Evolutionary conservation across 345 rosid genomes (phyloP), one percentile per base, ranked within the genome.

Genomic region (Zanthoxylum bungeanum): DNA sequence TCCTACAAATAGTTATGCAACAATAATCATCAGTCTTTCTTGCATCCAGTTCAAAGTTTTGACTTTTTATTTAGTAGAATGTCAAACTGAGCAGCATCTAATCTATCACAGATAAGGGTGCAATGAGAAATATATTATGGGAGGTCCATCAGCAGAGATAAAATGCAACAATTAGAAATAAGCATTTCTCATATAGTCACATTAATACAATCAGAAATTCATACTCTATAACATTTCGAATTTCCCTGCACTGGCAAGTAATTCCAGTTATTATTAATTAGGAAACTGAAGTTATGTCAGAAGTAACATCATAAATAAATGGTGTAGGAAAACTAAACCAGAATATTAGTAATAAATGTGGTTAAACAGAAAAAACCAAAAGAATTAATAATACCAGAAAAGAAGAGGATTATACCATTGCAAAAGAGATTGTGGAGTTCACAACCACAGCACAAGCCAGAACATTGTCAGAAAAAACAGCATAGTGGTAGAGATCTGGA

Each of bases 381-480:
- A n/a, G 7, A 56, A 9, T 10, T 28, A 24, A 30, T 34, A 47
- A 30, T 34, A 47, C 66, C 66, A n/a, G 7, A 37, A 70, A 52
- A 60, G 31, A 10, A 47, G 73, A 70, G 51, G 60, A 68, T 46
- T 57, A 78, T 90, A 94, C 98, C 96, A 28, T 75, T 21, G 98
- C 86, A 70, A 83, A 84, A 68, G 87, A 74, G 73, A 87, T 80
- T 1, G 89, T 87, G 44, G 99, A 95, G 73, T 88, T 93, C 39
- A 89, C 89, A 75, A 93, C 98, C 28, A 91, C 99, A 8, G 96
- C 86, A 79, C 86, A 82, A 30, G 99, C 97, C 76, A 95, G 78
- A 73, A 93, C 79, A 74, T 89, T 91, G 88, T 95, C 98, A 0
- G 98, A 91, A 80, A 93, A 91, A 49, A 93, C 79, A 44, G 89